Base-by-base conservation (phyloP, 2,329 filamentous ascomycete genomes). In the Sporothrix globosa region DNA sequence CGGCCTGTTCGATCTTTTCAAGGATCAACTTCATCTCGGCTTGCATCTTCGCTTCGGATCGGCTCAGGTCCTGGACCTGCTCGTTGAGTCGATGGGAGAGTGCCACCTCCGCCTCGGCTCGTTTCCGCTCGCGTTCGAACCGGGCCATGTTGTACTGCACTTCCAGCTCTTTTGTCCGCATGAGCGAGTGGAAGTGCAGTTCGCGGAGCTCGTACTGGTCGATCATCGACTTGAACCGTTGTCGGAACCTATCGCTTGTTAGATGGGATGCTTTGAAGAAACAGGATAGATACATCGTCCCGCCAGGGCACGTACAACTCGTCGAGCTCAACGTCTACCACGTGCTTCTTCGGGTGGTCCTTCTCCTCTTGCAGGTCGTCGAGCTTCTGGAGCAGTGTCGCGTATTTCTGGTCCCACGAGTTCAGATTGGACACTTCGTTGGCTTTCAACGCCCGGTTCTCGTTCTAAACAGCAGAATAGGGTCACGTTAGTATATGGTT, bases 1-100 rank as follows among this genome's bases (percentile, higher is more conserved):
- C 81, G 88, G 97, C 95, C 92, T 99, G 96, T 84, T 98, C 98
- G 83, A 98, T 98, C 83, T 98, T 99, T 79, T 99, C 96, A 34
- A 97, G 95, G 77, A 99, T 99, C 76, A 97, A 95, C 79, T 97
- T 98, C 76, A 99, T 88, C 81, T 99, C 96, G 76, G 92, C 96
- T 72, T 96, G 86, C 69, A 99, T 86, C 80, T 98, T 95, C 19
- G 92, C 91, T 81, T 99, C 96, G 11, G 95, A 98, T 81, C 97
- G 96, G 48, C 93, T 96, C 79, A 98, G 97, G 1, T 93, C 96
- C 75, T 94, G 92, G 30, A 98, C 93, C 81, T 99, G 96, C 48
- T 89, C 86, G 75, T 96, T 97, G 68, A 99, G 85, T 74, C 95
- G 92, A 73, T 93, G 90, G 71, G 92, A 92, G 76, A 93, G 91